phyloP scores from a whole-genome alignment of 2,329 filamentous ascomycete species.

The Apiospora marii region DNA sequence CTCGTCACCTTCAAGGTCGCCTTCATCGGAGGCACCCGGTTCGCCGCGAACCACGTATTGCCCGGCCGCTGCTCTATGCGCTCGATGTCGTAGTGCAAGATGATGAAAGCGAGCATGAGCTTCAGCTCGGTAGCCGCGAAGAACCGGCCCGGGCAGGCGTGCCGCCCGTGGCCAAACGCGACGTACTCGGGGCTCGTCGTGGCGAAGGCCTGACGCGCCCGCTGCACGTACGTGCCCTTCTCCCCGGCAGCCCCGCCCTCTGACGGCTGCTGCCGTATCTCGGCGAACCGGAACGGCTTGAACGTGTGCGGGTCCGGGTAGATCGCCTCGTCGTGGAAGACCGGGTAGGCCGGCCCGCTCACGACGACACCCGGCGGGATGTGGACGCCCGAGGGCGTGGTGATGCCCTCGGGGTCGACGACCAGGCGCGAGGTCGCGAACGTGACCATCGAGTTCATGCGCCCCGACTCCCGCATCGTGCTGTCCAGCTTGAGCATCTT shows the following conservation, averaged over 20 bases:
- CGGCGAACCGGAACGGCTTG: conserved; percentile 37
- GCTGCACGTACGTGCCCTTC: conserved; percentile 31
- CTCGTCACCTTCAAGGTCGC: conserved; percentile 33
- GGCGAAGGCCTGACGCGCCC: conserved; percentile 36
- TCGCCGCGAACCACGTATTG: conserved; percentile 43
- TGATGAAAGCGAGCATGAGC: conserved; percentile 39
- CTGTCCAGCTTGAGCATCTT: conserved; percentile 50
- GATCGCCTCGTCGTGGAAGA: conserved; percentile 49
- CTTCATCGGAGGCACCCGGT: conserved; percentile 40
- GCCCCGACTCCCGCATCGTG: conserved; percentile 49
- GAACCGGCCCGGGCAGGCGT: conserved; percentile 50
- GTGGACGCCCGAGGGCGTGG: conserved; percentile 44
- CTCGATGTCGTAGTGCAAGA: conserved; percentile 39
- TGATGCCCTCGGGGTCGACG: conserved; percentile 37
- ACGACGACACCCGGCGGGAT: conserved; percentile 42
- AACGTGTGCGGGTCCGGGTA: conserved; percentile 53
- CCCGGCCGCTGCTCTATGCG: conserved; percentile 37
- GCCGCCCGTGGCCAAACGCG: conserved; percentile 48
- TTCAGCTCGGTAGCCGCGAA: conserved; percentile 49
- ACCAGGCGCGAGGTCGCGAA: conserved; percentile 38
- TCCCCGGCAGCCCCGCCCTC: background rate
- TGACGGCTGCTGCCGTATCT: conserved; percentile 27
- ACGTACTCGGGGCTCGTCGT: conserved; percentile 43
- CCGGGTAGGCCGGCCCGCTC: conserved; percentile 40
- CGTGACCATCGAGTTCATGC: conserved; percentile 44